Evolutionary conservation across 2,329 filamentous ascomycete genomes (phyloP).

Genomic region (Geosmithia putterillii): DNA sequence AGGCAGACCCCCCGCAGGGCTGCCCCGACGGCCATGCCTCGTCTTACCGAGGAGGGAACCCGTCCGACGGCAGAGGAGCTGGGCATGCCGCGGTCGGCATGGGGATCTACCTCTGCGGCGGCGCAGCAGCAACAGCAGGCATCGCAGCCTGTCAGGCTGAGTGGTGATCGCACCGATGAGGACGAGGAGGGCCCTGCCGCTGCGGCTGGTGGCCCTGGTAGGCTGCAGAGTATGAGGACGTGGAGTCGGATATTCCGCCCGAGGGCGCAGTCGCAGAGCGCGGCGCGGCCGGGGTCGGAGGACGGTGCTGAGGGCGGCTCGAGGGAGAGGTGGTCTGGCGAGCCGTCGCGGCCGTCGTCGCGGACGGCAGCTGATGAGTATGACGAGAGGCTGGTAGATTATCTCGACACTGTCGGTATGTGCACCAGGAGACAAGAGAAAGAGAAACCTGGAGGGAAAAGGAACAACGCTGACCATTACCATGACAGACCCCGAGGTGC

Average conservation of each 20-base stretch:
- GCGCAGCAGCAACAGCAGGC: not conserved
- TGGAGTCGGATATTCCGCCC: slow-evolving; percentile 16
- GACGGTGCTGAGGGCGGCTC: not conserved
- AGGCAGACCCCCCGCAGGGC: slow-evolving; percentile 14
- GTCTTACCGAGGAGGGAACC: slow-evolving; percentile 24
- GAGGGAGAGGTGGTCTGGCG: not conserved
- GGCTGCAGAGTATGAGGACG: slow-evolving; percentile 9
- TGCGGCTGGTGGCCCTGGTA: not conserved
- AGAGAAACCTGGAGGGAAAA: not conserved
- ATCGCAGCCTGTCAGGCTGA: not conserved
- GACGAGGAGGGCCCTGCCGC: too few species aligned
- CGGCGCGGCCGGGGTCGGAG: not conserved
- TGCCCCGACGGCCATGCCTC: slow-evolving; percentile 21
- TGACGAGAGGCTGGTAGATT: slow-evolving; percentile 24
- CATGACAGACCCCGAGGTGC: slow-evolving; percentile 65
- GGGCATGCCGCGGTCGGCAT: too few species aligned
- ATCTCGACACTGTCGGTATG: slow-evolving; percentile 25
- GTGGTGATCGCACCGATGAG: not conserved
- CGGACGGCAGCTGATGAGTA: slow-evolving; percentile 17
- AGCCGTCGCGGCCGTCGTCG: not conserved
- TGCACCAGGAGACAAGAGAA: not conserved
- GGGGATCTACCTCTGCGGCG: not conserved
- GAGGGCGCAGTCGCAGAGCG: slow-evolving; percentile 4
- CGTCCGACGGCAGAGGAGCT: slow-evolving; percentile 22
- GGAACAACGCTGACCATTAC: not conserved